Evolutionary conservation across 352 stramenopile genomes (phyloP).

Genomic region (Phytophthora hybrid): DNA sequence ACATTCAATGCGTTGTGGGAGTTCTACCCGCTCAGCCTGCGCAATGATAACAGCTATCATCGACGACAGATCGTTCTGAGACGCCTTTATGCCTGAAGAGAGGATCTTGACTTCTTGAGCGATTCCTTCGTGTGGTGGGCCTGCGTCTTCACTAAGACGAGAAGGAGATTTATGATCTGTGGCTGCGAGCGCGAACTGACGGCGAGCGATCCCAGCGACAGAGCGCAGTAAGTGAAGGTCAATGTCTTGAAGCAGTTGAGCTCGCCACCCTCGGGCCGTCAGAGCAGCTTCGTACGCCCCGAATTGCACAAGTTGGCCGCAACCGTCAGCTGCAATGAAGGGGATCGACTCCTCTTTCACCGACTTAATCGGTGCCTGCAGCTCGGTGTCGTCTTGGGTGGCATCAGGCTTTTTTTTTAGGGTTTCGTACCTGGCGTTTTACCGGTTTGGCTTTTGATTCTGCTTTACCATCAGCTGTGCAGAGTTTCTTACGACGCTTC

Average conservation of each 20-base stretch:
- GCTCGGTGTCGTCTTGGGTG: background rate
- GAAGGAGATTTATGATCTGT: constrained; percentile 4
- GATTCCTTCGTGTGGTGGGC: background rate
- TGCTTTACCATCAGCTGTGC: constrained; percentile 8
- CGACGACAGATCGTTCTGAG: constrained; percentile 34
- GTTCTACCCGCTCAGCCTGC: constrained; percentile 18
- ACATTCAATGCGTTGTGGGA: constrained; percentile 7
- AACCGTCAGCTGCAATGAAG: constrained; percentile 25
- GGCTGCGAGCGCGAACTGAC: constrained; percentile 11
- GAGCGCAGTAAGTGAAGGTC: constrained; percentile 35
- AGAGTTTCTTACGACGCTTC: constrained; percentile 32
- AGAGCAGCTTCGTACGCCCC: constrained; percentile 32
- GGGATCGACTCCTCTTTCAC: constrained; percentile 19
- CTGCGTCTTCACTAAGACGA: constrained; percentile 4
- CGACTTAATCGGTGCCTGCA: background rate
- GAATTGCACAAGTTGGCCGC: constrained; percentile 19
- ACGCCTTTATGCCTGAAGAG: constrained; percentile 23
- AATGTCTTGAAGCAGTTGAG: constrained; percentile 34
- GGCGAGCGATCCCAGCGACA: constrained; percentile 26
- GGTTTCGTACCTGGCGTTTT: constrained; percentile 7
- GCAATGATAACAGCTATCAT: constrained; percentile 31
- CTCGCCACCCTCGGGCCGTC: constrained; percentile 28
- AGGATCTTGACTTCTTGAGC: constrained; percentile 13
- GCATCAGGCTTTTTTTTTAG: constrained; percentile 2
- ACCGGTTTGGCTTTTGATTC: background rate